These are phyloP conservation scores for Vigna angularis DNA, from an alignment of 306 rosid genomes.

Conservation along the genomic window DNA sequence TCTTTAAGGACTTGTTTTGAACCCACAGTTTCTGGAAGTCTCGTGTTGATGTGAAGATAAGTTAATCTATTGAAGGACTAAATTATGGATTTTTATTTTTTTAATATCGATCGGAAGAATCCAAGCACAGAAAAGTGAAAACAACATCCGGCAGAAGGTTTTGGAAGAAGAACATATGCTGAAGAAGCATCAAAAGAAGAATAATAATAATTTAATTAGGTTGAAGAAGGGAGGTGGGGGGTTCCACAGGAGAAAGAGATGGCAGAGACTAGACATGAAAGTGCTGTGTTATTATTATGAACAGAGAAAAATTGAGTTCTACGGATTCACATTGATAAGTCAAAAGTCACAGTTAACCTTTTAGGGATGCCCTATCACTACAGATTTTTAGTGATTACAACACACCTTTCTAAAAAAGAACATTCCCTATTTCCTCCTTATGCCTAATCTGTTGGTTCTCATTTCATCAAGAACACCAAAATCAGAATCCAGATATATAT, in stretches of 20 bases:
- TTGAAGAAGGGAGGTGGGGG: not conserved
- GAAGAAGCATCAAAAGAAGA: slow-evolving; percentile 16
- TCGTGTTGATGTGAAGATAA: too few relatives aligned
- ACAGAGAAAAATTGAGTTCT: slow-evolving; percentile 27
- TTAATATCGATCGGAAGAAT: slow-evolving; percentile 15
- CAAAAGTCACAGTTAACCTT: slow-evolving; percentile 51
- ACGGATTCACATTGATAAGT: slow-evolving; percentile 44
- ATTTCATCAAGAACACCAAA: slow-evolving; percentile 20
- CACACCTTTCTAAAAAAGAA: not conserved
- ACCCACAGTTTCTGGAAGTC: not conserved
- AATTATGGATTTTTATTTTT: not conserved
- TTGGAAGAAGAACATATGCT: slow-evolving; percentile 57
- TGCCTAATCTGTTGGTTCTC: slow-evolving; percentile 32
- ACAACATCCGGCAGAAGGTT: slow-evolving; percentile 19
- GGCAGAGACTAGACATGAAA: slow-evolving; percentile 13
- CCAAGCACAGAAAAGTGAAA: slow-evolving; percentile 23
- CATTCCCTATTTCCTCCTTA: slow-evolving; percentile 33
- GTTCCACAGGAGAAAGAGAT: slow-evolving; percentile 39
- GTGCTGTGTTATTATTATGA: not conserved
- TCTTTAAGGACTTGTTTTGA: not conserved
- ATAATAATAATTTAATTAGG: not conserved
- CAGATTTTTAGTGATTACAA: slow-evolving; percentile 21
- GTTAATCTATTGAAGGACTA: not conserved
- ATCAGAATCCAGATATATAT: slow-evolving; percentile 21
- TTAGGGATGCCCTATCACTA: slow-evolving; percentile 44